A percentile compares a stretch with the other conserved stretches of the same genome.
phyloP scores from a whole-genome alignment of 129 eudicot genomes.

The Centaurea solstitialis region DNA sequence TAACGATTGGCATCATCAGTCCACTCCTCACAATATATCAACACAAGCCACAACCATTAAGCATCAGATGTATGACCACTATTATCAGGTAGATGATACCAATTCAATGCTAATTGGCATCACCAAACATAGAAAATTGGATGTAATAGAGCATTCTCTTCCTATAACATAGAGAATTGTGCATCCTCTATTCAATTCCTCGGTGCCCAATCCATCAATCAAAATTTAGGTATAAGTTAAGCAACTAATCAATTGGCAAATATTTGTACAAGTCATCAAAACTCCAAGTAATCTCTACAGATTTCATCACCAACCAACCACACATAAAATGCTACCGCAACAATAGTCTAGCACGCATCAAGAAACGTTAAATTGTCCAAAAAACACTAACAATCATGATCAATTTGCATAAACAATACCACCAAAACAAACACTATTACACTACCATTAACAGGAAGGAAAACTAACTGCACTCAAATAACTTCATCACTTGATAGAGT shows the following conservation, averaged over 20 bases:
- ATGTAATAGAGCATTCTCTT: neutral
- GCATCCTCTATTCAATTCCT: neutral
- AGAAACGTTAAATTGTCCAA: neutral
- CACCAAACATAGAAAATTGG: neutral
- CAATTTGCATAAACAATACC: neutral
- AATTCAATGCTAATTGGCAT: neutral
- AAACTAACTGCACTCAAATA: neutral
- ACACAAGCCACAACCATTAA: neutral
- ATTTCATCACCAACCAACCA: conserved; percentile 7
- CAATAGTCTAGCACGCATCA: neutral
- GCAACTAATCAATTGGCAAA: neutral
- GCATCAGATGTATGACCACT: neutral
- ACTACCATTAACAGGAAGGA: neutral
- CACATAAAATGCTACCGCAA: neutral
- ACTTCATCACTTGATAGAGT: neutral
- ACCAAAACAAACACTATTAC: neutral
- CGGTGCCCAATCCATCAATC: neutral
- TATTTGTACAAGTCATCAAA: neutral
- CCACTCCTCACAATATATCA: neutral
- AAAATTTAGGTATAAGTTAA: neutral
- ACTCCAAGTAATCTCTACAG: neutral
- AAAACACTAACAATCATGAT: neutral
- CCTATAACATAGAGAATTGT: neutral
- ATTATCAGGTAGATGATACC: neutral
- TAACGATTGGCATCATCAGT: neutral